phyloP scores from a whole-genome alignment of 2,329 filamentous ascomycete species.

The Venturia nashicola region DNA sequence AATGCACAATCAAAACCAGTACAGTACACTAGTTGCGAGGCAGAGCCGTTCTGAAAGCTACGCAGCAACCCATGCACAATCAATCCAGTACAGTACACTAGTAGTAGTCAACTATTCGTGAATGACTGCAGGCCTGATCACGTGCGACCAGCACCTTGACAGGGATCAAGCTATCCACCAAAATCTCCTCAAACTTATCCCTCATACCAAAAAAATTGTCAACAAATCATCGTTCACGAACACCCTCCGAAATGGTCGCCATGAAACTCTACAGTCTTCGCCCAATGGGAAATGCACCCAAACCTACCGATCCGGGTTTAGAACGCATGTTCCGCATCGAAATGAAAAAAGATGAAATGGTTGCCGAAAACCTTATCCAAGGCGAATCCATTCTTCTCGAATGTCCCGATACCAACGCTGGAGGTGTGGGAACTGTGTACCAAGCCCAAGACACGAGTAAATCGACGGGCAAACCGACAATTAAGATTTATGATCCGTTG shows the following conservation, averaged over 20 bases:
- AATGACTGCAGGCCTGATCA: too few relatives aligned
- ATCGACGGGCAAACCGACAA: slow-evolving; percentile 51
- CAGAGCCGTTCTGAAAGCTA: too few relatives aligned
- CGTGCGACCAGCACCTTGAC: too few relatives aligned
- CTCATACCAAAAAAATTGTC: too few relatives aligned
- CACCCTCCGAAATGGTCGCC: neutral
- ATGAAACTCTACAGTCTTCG: neutral
- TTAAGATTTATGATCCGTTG: slow-evolving; percentile 59
- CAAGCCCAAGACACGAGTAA: slow-evolving; percentile 36
- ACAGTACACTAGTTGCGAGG: too few relatives aligned
- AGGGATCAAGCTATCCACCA: too few relatives aligned
- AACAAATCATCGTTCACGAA: neutral
- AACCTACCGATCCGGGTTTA: neutral
- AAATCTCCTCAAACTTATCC: too few relatives aligned
- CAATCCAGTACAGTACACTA: too few relatives aligned
- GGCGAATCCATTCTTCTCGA: neutral
- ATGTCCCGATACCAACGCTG: neutral
- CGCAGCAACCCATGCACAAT: too few relatives aligned
- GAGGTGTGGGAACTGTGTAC: slow-evolving; percentile 52
- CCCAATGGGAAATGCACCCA: neutral
- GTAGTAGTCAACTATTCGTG: too few relatives aligned
- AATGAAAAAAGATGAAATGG: slow-evolving; percentile 5
- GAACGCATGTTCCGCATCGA: slow-evolving; percentile 7
- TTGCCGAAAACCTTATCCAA: neutral
- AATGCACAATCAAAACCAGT: too few relatives aligned